phyloP scores from a whole-genome alignment of 2,329 filamentous ascomycete species.

The Microcera coccophila region DNA sequence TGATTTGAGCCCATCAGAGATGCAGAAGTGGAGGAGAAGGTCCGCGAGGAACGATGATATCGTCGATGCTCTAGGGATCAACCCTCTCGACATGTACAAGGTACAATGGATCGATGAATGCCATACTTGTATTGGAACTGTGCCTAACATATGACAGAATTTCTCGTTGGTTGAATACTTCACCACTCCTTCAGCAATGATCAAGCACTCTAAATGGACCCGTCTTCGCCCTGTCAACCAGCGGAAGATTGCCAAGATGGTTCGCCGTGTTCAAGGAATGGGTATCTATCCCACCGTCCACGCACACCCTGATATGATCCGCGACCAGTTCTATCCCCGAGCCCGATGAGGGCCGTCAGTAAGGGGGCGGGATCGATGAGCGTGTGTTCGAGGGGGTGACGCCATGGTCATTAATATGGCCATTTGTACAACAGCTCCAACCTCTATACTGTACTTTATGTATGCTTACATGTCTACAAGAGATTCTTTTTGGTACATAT shows the following conservation, averaged over 20 bases:
- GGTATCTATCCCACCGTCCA: slow-evolving; percentile 91
- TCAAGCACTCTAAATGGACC: slow-evolving; percentile 71
- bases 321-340: slow-evolving; percentile 34
- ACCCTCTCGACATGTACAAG: slow-evolving; percentile 83
- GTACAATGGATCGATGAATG: slow-evolving; percentile 41
- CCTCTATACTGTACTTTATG: slow-evolving; percentile 22
- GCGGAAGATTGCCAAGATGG: slow-evolving; percentile 86
- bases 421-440: slow-evolving; percentile 36
- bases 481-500: slow-evolving; percentile 33
- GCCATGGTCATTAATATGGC: slow-evolving; percentile 25
- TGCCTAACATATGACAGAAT: slow-evolving; percentile 57
- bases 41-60: slow-evolving; percentile 62
- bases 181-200: slow-evolving; percentile 78
- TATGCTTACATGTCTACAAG: slow-evolving; percentile 34
- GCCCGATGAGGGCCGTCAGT: slow-evolving; percentile 11
- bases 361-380: slow-evolving; percentile 5
- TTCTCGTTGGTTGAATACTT: slow-evolving; percentile 89
- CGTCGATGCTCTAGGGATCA: slow-evolving; percentile 74
- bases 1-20: slow-evolving; percentile 74
- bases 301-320: slow-evolving; percentile 77
- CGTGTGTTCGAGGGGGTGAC: slow-evolving; percentile 16
- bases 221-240: slow-evolving; percentile 86
- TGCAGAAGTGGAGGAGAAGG: slow-evolving; percentile 70
- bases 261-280: slow-evolving; percentile 81
- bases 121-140: background rate